A percentile compares a stretch with the other conserved stretches of the same genome.
These are phyloP conservation scores for Kandelia obovata DNA, from an alignment of 345 rosid genomes.

Conservation along the genomic window DNA sequence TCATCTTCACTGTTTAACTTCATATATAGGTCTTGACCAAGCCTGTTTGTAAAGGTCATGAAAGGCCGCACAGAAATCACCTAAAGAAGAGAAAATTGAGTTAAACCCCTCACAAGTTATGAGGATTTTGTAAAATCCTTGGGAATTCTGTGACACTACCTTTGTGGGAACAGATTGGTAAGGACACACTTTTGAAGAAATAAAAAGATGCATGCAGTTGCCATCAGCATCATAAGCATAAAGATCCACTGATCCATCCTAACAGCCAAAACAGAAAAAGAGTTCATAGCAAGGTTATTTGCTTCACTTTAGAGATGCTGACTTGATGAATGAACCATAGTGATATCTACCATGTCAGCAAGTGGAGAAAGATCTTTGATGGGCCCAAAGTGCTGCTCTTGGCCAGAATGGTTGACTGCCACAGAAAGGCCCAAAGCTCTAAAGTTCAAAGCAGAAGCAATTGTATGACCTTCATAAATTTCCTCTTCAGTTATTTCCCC, in stretches of 20 bases:
- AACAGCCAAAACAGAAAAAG: slow-evolving; percentile 21
- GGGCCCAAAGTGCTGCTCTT: slow-evolving; percentile 60
- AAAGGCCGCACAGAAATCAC: slow-evolving; percentile 85
- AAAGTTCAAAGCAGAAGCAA: slow-evolving; percentile 90
- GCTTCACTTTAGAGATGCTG: neutral
- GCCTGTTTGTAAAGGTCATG: slow-evolving; percentile 90
- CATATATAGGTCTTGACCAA: slow-evolving; percentile 71
- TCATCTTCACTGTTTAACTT: slow-evolving; percentile 73
- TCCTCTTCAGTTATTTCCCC: slow-evolving; percentile 80
- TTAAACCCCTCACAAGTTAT: slow-evolving; percentile 15
- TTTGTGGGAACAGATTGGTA: slow-evolving; percentile 86
- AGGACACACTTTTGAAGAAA: slow-evolving; percentile 78
- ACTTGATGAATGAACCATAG: neutral
- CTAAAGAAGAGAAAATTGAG: slow-evolving; percentile 31
- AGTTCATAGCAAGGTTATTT: slow-evolving; percentile 1
- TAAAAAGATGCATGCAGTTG: slow-evolving; percentile 70
- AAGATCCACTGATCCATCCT: slow-evolving; percentile 95
- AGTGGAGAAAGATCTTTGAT: slow-evolving; percentile 81
- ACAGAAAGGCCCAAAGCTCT: slow-evolving; percentile 61
- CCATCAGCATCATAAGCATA: slow-evolving; percentile 68
- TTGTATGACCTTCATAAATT: slow-evolving; percentile 74
- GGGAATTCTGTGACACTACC: slow-evolving; percentile 33
- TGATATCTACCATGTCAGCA: slow-evolving; percentile 73
- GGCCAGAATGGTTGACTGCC: slow-evolving; percentile 48
- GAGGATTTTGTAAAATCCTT: neutral